A percentile compares a stretch with the other conserved stretches of the same genome.
Evolutionary conservation across 139 green algal species (phyloP).

Genomic region (Tetraselmis striata): DNA sequence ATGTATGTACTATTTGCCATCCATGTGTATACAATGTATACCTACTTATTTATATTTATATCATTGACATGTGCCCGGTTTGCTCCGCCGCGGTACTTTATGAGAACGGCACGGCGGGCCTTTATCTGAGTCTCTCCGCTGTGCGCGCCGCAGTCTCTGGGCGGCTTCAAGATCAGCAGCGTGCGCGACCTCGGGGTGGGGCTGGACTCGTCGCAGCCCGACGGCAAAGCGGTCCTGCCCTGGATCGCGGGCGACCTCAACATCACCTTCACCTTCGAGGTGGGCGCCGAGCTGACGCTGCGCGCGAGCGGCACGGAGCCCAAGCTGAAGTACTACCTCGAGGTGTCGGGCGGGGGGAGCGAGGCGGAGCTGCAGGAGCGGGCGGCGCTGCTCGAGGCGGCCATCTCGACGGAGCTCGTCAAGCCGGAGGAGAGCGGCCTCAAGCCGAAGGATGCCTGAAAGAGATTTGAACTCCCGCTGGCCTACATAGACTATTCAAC

Average conservation of each 20-base stretch:
- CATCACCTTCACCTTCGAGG: conserved; percentile 54
- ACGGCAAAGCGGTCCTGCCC: conserved; percentile 39
- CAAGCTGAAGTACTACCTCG: conserved; percentile 74
- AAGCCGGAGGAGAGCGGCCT: conserved; percentile 17
- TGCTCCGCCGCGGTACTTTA: no score
- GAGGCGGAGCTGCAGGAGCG: conserved; percentile 12
- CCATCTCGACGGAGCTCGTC: conserved; percentile 35
- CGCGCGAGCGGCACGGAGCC: conserved; percentile 52
- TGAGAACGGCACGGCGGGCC: no score
- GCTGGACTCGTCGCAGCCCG: conserved; percentile 47
- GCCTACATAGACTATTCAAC: no score
- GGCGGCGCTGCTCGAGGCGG: conserved; percentile 20
- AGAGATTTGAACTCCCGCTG: no score
- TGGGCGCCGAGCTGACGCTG: conserved; percentile 15
- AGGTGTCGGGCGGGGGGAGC: conserved; percentile 21
- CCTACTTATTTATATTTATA: no score
- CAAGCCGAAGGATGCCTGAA: not conserved
- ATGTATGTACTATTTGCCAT: no score
- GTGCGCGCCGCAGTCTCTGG: not conserved
- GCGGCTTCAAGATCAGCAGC: conserved; percentile 8
- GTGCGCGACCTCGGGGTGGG: conserved; percentile 53
- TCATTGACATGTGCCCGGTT: no score
- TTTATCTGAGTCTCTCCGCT: not conserved
- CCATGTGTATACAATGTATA: no score
- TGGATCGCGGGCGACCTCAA: conserved; percentile 66